These are phyloP conservation scores for Metarhizium brunneum DNA, from an alignment of 2,329 filamentous ascomycete species.

Conservation along the genomic window DNA sequence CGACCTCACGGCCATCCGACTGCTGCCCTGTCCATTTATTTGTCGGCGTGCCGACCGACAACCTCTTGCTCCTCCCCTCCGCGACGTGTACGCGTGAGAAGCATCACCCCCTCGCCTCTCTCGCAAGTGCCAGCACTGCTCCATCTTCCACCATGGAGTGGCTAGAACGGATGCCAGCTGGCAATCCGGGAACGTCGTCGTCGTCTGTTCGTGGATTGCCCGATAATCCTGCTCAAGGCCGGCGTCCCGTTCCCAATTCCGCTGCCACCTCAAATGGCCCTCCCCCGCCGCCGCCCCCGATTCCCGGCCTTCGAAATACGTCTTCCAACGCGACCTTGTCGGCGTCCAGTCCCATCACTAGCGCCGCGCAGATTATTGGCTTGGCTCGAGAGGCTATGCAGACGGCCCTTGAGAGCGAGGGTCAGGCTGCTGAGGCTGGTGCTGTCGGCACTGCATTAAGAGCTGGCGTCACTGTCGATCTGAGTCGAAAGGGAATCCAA, in stretches of 20 bases:
- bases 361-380: slow-evolving; percentile 50
- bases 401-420: slow-evolving; percentile 56
- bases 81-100: slow-evolving; percentile 5
- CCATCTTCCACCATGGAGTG: slow-evolving; percentile 23
- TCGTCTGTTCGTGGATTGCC: slow-evolving; percentile 25
- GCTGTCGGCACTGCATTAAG: slow-evolving; percentile 51
- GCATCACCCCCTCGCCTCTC: background rate
- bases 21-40: background rate
- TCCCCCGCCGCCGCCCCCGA: slow-evolving; percentile 31
- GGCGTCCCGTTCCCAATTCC: slow-evolving; percentile 29
- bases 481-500: slow-evolving; percentile 67
- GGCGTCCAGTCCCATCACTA: slow-evolving; percentile 42
- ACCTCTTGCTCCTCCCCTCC: slow-evolving; percentile 1
- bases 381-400: slow-evolving; percentile 60
- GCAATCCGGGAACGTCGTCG: slow-evolving; percentile 12
- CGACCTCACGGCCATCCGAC: background rate
- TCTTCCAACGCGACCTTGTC: slow-evolving; percentile 38
- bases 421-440: slow-evolving; percentile 51
- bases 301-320: slow-evolving; percentile 37
- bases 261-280: slow-evolving; percentile 29
- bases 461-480: slow-evolving; percentile 67
- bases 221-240: slow-evolving; percentile 30
- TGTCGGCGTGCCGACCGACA: background rate
- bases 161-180: slow-evolving; percentile 21
- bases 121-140: slow-evolving; percentile 9